Evolutionary conservation across 768 basidiomycete species (phyloP), one percentile per base, ranked within the genome.

Genomic region (Pleurotus salmoneostramineus): DNA sequence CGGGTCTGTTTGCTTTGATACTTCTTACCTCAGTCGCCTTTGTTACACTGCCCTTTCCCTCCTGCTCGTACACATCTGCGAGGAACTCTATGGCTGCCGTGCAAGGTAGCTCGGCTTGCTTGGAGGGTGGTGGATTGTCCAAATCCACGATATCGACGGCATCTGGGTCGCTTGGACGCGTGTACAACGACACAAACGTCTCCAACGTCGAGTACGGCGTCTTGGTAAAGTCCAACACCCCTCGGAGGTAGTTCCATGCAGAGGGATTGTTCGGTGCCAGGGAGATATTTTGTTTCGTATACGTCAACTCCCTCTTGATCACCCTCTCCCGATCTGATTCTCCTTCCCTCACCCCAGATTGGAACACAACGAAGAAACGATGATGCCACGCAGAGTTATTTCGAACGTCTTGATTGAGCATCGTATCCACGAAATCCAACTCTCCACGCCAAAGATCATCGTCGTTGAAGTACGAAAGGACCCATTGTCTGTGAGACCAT

Each of bases 331-430:
- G 70, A 61, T 89, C 84, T 66, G 81, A 76, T 64, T 87, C 82
- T n/a, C 84, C 82, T 56, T 77, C 70, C 63, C 83, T 71, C 61
- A 86, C 74, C 42, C 88, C 85, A 54, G 79, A 82, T 59, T 83
- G 81, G 71, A 85, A 92, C 48, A 92, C 86, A 60, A 95, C 83
- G 69, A 93, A 97, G 78, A 95, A 89, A 45, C 94, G 85, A 72
- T 95, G 93, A 71, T 94, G 91, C 97, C 97, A 99, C 17, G 92
- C 97, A 35, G 93, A 95, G 68, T 99, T 99, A 72, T 99, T 99
- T 64, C 97, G 74, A 37, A 96, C 79, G 69, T 99, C 96, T 31
- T 78, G 73, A 7, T 77, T 75, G 21, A 94, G 70, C 76, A 94
- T 83, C 58, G 69, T 63, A 60, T 94, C 88, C 35, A 87, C 78